Evolutionary conservation across 73 alveolate genomes (phyloP), one percentile per base, ranked within the genome.

Genomic region (Breviolum minutum): DNA sequence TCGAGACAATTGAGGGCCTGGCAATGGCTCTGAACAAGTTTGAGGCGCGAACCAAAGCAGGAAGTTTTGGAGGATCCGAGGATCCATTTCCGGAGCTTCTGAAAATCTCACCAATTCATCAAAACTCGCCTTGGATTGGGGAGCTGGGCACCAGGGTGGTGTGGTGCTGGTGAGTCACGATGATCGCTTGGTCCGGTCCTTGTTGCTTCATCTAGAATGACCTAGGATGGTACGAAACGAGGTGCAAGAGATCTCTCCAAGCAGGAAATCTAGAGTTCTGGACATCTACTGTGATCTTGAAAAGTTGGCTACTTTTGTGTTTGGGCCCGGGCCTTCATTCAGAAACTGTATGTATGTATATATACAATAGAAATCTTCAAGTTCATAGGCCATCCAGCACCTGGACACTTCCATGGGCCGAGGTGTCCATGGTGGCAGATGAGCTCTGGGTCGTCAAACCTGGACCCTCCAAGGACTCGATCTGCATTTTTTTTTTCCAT

Each of bases 161-260:
- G 99, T 94, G 17, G 99, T 94, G 29, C 82, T 94, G 70, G 99
- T 94, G 70, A 94, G 99, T n/a, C 99, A 94, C 99, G 99, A 94
- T 32, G 99, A 94, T 40, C 90, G 99, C 48, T n/a, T 94, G 88
- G 97, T 29, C 77, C 26, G 62, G 79, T 17, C 54, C 96, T 89
- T 68, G 68, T 24, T 8, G 26, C 32, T 20, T 16, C 20, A 26
- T 85, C 29, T 60, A 17, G 20, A 69, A 69, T 1, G 80, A 20
- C 27, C 26, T 20, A 17, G 20, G 20, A 17, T 69, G 80, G 27
- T 20, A 17, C 80, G 80, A 20, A 69, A 40, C 54, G 54, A 40
- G 54, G 54, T 40, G 54, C 54, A 40, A 40, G 54, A 40, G 54
- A 40, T 40, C 54, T 40, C 54, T 40, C 54, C 54, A 40, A 40